phyloP scores from a whole-genome alignment of 257 asterid species.

The Osmanthus fragrans region DNA sequence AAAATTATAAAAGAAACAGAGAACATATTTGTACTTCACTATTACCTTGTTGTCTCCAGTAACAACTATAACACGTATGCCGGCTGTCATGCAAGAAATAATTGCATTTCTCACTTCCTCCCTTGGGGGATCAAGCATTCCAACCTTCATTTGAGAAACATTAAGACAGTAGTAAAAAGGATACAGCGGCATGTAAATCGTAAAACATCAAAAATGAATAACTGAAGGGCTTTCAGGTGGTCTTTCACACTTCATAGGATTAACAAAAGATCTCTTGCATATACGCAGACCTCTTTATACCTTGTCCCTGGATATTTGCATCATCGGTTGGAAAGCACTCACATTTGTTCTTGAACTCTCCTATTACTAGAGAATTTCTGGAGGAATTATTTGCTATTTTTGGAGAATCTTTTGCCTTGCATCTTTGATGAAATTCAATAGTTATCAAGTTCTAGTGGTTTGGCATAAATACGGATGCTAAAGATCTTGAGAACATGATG shows the following conservation, averaged over 20 bases:
- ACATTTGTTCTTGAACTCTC: background rate
- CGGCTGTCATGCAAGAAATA: conserved; percentile 97
- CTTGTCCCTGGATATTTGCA: background rate
- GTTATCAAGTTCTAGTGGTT: background rate
- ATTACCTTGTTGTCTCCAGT: conserved; percentile 99
- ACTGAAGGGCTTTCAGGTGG: background rate
- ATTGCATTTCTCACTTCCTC: conserved; percentile 94
- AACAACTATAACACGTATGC: conserved; percentile 96
- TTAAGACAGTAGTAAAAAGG: conserved; percentile 20
- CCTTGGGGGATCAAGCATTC: conserved; percentile 99
- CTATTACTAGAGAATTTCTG: background rate
- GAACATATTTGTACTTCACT: background rate
- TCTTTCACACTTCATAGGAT: background rate
- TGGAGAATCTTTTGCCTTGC: background rate
- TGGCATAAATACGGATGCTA: background rate
- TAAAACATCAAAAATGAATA: conserved; percentile 10
- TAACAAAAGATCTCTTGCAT: background rate
- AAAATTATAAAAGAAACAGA: conserved; percentile 14
- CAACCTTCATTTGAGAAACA: conserved; percentile 61
- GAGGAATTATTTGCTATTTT: background rate
- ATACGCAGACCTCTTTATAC: background rate
- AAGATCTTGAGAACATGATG: background rate
- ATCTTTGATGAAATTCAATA: background rate
- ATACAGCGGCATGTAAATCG: conserved; percentile 5
- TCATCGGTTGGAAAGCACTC: background rate